Conservation (phyloP, 2,329 filamentous ascomycete species). For the Graphilbum ipis-grandicollis region DNA sequence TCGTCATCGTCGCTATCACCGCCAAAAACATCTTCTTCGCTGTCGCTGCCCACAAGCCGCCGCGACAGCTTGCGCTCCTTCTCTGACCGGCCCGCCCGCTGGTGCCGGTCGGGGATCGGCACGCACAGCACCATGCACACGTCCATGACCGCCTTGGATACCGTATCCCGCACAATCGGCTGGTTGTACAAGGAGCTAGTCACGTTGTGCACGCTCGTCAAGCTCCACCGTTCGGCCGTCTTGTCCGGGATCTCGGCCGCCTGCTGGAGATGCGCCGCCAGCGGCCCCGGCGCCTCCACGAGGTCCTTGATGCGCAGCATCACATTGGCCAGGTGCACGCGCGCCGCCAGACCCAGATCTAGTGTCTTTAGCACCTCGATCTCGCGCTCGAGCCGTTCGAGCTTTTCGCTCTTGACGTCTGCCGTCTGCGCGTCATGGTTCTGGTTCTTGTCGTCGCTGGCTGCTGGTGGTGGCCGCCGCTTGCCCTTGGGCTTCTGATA, state of each 20-base stretch:
- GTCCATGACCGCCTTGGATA: constrained; percentile 28
- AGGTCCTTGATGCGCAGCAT: constrained; percentile 36
- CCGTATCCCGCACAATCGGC: constrained; percentile 28
- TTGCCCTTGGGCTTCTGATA: not conserved
- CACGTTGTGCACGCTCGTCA: constrained; percentile 41
- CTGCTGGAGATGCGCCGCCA: constrained; percentile 4
- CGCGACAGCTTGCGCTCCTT: constrained; percentile 13
- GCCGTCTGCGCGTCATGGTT: not conserved
- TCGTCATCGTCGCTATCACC: not conserved
- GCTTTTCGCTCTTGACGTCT: constrained; percentile 22
- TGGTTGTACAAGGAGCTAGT: constrained; percentile 39
- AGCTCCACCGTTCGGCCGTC: constrained; percentile 23
- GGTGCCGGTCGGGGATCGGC: constrained; percentile 23
- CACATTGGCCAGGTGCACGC: constrained; percentile 35
- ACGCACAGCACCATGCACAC: constrained; percentile 32
- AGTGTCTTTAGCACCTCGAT: constrained; percentile 38
- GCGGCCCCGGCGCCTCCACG: constrained; percentile 31
- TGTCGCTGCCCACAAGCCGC: constrained; percentile 10
- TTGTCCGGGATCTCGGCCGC: constrained; percentile 27
- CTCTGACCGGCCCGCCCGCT: constrained; percentile 13
- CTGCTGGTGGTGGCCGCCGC: not conserved
- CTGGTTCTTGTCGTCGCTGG: not conserved
- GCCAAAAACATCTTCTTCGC: too few relatives aligned
- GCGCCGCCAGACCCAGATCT: constrained; percentile 38
- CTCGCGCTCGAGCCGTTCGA: constrained; percentile 44